Percentiles rank a stretch among this genome's conserved stretches.
These are phyloP conservation scores for Suhomyces xylopsoci DNA, from an alignment of 805 yeast genomes.

Conservation along the genomic window DNA sequence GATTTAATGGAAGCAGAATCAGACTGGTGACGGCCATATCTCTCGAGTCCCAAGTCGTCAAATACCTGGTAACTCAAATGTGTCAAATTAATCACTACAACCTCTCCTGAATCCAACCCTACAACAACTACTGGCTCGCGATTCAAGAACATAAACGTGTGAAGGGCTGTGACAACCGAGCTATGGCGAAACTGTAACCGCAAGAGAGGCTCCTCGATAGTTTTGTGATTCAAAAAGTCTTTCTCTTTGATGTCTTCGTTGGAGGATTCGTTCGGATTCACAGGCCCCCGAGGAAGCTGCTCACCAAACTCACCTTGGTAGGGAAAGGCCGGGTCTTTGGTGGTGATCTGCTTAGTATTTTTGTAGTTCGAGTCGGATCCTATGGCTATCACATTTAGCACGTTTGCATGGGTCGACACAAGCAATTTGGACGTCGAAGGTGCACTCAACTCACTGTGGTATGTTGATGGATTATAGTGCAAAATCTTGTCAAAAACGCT, in stretches of 20 bases:
- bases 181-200: slow-evolving; percentile 36
- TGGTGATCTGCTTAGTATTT: slow-evolving; percentile 16
- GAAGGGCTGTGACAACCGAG: slow-evolving; percentile 40
- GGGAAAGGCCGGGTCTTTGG: slow-evolving; percentile 22
- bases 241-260: slow-evolving; percentile 9
- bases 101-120: slow-evolving; percentile 68
- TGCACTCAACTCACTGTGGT: slow-evolving; percentile 25
- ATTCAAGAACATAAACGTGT: slow-evolving; percentile 24
- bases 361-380: slow-evolving; percentile 22
- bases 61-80: slow-evolving; percentile 42
- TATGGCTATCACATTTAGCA: slow-evolving; percentile 45
- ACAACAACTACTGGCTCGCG: slow-evolving; percentile 48
- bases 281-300: neutral
- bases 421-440: slow-evolving; percentile 33
- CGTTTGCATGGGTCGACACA: slow-evolving; percentile 48
- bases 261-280: neutral
- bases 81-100: slow-evolving; percentile 57
- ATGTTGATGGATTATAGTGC: slow-evolving; percentile 18
- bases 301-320: slow-evolving; percentile 12
- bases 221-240: slow-evolving; percentile 24
- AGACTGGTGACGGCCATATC: neutral
- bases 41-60: slow-evolving; percentile 40
- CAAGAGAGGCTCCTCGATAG: slow-evolving; percentile 45
- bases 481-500: slow-evolving; percentile 5
- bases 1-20: slow-evolving; percentile 7